A percentile compares a stretch with the other conserved stretches of the same genome.
phyloP scores from a whole-genome alignment of 179 eudicot genomes.

The Drosera spatulata region DNA sequence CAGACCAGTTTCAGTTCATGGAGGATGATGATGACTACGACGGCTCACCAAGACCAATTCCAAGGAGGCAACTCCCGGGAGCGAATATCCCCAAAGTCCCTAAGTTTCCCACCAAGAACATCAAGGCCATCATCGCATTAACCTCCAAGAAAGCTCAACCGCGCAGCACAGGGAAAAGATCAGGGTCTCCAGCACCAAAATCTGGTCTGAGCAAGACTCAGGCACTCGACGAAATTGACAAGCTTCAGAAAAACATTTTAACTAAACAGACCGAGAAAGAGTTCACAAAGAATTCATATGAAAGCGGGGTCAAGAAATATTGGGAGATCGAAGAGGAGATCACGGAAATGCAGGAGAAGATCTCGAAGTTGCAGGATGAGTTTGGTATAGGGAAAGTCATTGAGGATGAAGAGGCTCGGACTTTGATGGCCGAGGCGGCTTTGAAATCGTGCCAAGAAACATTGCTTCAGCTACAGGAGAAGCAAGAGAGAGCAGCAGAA shows the following conservation, averaged over 20 bases:
- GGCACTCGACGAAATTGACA: slow-evolving; percentile 71
- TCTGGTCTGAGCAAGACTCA: slow-evolving; percentile 63
- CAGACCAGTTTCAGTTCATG: slow-evolving; percentile 54
- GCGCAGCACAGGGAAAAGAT: slow-evolving; percentile 12
- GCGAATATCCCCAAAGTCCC: slow-evolving; percentile 48
- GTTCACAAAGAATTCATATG: slow-evolving; percentile 75
- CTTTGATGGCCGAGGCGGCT: slow-evolving; percentile 77
- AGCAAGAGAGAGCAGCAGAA: slow-evolving; percentile 40
- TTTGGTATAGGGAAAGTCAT: slow-evolving; percentile 46
- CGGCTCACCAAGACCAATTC: slow-evolving; percentile 6
- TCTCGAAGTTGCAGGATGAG: slow-evolving; percentile 67
- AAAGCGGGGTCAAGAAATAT: slow-evolving; percentile 60
- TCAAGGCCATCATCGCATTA: slow-evolving; percentile 36
- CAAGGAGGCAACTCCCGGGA: neutral
- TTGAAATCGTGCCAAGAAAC: slow-evolving; percentile 66
- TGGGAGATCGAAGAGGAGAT: slow-evolving; percentile 60
- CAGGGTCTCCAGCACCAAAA: slow-evolving; percentile 17
- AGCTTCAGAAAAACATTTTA: slow-evolving; percentile 66
- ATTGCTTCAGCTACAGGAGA: slow-evolving; percentile 54
- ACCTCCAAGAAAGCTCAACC: slow-evolving; percentile 19
- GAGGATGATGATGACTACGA: slow-evolving; percentile 62
- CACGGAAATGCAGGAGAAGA: slow-evolving; percentile 49
- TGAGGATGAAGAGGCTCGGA: slow-evolving; percentile 79
- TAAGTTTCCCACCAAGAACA: slow-evolving; percentile 30
- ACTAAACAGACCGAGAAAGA: slow-evolving; percentile 80